Conservation (phyloP, 805 yeast species). For the Yarrowia alimentaria region DNA sequence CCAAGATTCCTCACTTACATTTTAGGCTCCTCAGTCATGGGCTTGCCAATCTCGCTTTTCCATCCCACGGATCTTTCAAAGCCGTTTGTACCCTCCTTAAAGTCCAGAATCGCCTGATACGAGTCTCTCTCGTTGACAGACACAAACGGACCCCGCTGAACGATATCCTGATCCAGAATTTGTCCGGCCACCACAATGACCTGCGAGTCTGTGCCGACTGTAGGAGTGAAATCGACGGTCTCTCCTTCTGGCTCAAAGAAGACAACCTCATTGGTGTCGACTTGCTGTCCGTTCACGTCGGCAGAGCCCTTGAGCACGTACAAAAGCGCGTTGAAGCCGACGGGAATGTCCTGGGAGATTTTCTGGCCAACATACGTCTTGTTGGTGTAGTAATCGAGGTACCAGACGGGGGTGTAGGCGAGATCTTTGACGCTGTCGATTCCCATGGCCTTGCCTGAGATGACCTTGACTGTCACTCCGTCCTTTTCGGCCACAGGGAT, state of each 20-base stretch:
- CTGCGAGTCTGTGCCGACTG: conserved; percentile 34
- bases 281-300: conserved; percentile 31
- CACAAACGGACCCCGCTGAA: conserved; percentile 89
- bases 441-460: conserved; percentile 75
- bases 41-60: conserved; percentile 36
- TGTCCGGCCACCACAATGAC: conserved; percentile 36
- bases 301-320: conserved; percentile 36
- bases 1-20: too few relatives aligned
- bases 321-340: conserved; percentile 44
- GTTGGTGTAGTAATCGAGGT: conserved; percentile 43
- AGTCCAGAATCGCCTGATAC: conserved; percentile 65
- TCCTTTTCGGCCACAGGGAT: conserved; percentile 56
- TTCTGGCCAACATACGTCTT: background rate
- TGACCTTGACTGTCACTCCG: conserved; percentile 50
- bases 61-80: conserved; percentile 36
- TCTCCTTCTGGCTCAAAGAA: conserved; percentile 35
- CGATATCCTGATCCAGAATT: conserved; percentile 46
- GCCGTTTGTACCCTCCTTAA: conserved; percentile 47
- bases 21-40: conserved; percentile 28
- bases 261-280: conserved; percentile 31
- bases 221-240: conserved; percentile 37
- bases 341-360: conserved; percentile 59
- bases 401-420: conserved; percentile 80
- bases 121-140: conserved; percentile 64
- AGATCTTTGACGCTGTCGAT: conserved; percentile 67